Conservation (phyloP, 2,329 filamentous ascomycete genomes). For the Colletotrichum noveboracense region DNA sequence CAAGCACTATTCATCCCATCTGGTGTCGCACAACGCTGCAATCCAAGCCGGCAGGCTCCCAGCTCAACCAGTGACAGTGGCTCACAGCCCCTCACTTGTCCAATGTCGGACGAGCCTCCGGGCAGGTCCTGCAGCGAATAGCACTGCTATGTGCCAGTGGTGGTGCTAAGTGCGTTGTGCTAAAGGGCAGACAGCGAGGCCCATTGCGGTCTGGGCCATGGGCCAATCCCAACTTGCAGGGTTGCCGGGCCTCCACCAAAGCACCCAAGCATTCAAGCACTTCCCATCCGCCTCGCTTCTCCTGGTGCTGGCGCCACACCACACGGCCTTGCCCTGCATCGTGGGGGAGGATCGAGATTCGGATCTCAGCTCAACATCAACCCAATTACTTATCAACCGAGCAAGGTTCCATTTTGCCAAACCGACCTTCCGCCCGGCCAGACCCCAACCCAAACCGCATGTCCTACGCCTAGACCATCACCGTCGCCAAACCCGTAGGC, state of each 20-base stretch:
- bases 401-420: not conserved
- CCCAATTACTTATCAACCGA: not conserved
- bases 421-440: not conserved
- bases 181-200: not conserved
- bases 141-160: not conserved
- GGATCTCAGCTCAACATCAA: not conserved
- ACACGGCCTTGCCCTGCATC: not conserved
- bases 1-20: not conserved
- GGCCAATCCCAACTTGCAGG: not conserved
- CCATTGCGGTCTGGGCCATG: not conserved
- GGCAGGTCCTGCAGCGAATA: not conserved
- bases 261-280: not conserved
- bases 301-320: slow-evolving; percentile 1
- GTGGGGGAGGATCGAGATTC: slow-evolving; percentile 16
- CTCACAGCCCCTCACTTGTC: not conserved
- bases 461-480: not conserved
- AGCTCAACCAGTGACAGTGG: not conserved
- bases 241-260: not conserved
- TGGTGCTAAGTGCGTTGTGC: not conserved
- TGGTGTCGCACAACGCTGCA: not conserved
- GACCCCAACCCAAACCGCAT: not conserved
- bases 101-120: not conserved
- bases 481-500: not conserved
- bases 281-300: not conserved
- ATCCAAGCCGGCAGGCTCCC: not conserved